Base-by-base conservation (phyloP, 2,329 filamentous ascomycete species). In the Xenoacremonium recifei region DNA sequence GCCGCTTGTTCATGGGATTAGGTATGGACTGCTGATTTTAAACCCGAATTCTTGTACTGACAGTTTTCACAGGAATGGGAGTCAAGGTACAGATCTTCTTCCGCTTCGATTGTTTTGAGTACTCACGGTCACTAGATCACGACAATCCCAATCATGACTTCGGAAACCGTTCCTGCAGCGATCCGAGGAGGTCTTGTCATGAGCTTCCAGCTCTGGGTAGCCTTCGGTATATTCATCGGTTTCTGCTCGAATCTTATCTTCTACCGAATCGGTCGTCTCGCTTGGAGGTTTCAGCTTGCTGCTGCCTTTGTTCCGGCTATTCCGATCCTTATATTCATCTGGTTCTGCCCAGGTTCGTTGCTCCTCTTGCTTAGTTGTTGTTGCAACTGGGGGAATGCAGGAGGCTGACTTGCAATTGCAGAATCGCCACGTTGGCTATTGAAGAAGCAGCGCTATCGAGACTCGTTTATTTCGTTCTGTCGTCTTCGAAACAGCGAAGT, bases 381-480 rank as follows among this genome's bases (percentile, higher is more conserved):
- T n/a, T n/a, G n/a, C n/a, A n/a, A n/a, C n/a, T n/a, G n/a, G n/a
- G n/a, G n/a, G n/a, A n/a, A n/a, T n/a, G n/a, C n/a, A n/a, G n/a
- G n/a, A n/a, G n/a, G n/a, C n/a, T 43, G n/a, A 39, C 7, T 4
- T 3, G 1, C 2, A n/a, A 27, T 6, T 3, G 7, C 9, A 53
- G 80, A 84, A 54, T 84, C 79, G 0, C 80, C 81, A 5, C 72
- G 80, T 36, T 85, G 81, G 80, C 75, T 74, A 34, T 78, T 85
- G 61, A 82, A 82, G 51, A 82, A 82, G 51, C 69, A 70, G 6
- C 67, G 68, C 23, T 76, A 79, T 51, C 50, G 48, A 6, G 65
- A 78, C 20, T 80, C 82, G 2, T 83, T 75, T 54, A 53, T 65
- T 15, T 78, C 78, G 2, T 70, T 85, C 3, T 64, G 71, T 11